Conservation (phyloP, 116 monocot genomes). For the Thalassia testudinum region DNA sequence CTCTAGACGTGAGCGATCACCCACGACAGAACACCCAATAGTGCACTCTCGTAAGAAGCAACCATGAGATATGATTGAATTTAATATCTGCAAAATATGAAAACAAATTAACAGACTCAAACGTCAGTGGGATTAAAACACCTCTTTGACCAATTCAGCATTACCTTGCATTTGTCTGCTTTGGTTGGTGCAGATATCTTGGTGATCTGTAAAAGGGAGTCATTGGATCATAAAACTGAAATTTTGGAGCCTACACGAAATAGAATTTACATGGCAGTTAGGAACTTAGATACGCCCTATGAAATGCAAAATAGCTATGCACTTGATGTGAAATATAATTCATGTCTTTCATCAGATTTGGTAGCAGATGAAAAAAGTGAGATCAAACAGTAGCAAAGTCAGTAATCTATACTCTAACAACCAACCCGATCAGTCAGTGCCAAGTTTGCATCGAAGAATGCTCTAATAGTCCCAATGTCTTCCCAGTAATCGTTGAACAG, state of each 20-base stretch:
- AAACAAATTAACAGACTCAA: not conserved
- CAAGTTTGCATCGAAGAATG: constrained; percentile 49
- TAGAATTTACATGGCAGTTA: not conserved
- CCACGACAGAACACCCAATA: constrained; percentile 59
- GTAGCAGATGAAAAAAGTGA: too few relatives aligned
- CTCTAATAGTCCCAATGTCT: constrained; percentile 40
- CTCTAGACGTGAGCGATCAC: constrained; percentile 77
- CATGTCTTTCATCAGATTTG: not conserved
- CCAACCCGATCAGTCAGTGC: constrained; percentile 41
- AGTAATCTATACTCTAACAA: not conserved
- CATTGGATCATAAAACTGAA: constrained; percentile 57
- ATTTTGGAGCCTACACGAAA: constrained; percentile 36
- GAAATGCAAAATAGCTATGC: not conserved
- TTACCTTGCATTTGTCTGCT: constrained; percentile 62
- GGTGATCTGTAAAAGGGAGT: constrained; percentile 68
- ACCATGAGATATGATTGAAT: constrained; percentile 84
- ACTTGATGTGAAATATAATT: not conserved
- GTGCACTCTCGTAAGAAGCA: constrained; percentile 80
- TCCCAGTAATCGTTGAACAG: constrained; percentile 54
- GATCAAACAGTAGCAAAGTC: not conserved
- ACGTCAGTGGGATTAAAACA: too few relatives aligned
- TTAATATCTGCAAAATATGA: constrained; percentile 33
- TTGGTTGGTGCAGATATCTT: constrained; percentile 50
- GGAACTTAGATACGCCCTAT: not conserved
- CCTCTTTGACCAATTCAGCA: too few relatives aligned